These are phyloP conservation scores for Favolaschia claudopus DNA, from an alignment of 768 basidiomycete genomes.

Conservation along the genomic window DNA sequence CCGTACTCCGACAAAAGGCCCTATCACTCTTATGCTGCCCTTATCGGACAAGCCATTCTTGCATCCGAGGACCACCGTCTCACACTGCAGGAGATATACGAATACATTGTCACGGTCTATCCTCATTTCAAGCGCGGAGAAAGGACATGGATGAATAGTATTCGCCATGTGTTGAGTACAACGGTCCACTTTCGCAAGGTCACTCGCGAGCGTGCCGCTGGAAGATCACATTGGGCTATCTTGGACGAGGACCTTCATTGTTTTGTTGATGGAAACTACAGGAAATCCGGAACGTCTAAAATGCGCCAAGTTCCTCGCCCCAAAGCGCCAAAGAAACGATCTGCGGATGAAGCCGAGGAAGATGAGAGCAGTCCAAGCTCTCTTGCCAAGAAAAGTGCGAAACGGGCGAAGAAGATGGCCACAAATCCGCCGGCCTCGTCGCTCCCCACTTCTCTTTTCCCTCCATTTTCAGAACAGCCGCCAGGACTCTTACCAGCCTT, in stretches of 20 bases:
- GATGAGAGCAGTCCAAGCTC: conserved; percentile 13
- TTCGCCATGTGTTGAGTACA: conserved; percentile 94
- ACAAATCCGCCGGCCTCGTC: not conserved
- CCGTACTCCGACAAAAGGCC: conserved; percentile 86
- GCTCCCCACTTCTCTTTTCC: conserved; percentile 1
- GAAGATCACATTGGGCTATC: conserved; percentile 89
- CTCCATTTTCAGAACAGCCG: conserved; percentile 13
- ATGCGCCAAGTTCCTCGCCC: conserved; percentile 24
- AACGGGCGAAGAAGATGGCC: conserved; percentile 37
- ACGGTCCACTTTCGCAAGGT: conserved; percentile 92
- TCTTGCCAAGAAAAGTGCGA: conserved; percentile 30
- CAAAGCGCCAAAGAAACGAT: conserved; percentile 48
- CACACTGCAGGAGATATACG: conserved; percentile 94
- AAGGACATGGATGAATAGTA: conserved; percentile 97
- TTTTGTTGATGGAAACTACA: conserved; percentile 85
- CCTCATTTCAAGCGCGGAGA: conserved; percentile 94
- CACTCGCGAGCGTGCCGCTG: conserved; percentile 75
- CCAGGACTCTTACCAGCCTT: conserved; percentile 23
- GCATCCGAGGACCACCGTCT: conserved; percentile 85
- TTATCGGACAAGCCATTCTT: conserved; percentile 94
- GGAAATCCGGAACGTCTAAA: conserved; percentile 51
- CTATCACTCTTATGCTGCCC: conserved; percentile 89
- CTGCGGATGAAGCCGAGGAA: conserved; percentile 30
- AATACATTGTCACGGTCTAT: conserved; percentile 93
- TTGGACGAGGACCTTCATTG: conserved; percentile 84